phyloP scores from a whole-genome alignment of 2,329 filamentous ascomycete species.

The Trichoderma guizhouense region DNA sequence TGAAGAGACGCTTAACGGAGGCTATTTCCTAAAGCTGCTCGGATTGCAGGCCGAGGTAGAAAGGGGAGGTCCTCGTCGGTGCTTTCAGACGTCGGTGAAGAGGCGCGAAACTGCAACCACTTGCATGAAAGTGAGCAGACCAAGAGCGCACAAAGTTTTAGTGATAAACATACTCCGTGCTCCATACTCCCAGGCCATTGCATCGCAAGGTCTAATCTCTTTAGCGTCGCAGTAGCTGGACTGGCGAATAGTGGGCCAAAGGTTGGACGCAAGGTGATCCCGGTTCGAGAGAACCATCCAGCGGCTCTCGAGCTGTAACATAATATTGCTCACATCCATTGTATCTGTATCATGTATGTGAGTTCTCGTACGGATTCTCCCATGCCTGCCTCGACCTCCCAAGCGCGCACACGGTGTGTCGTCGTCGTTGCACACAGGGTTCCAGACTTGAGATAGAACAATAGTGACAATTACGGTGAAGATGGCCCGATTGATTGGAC shows the following conservation, averaged over 20 bases:
- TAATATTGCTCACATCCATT: slow-evolving; percentile 5
- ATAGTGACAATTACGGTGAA: slow-evolving; percentile 19
- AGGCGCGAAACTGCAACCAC: slow-evolving; percentile 10
- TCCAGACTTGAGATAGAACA: slow-evolving; percentile 16
- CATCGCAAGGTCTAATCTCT: slow-evolving; percentile 9
- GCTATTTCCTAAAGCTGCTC: not conserved
- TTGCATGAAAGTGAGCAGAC: slow-evolving; percentile 16
- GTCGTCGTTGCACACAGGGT: slow-evolving; percentile 12
- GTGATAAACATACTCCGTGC: slow-evolving; percentile 9
- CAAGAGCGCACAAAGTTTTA: slow-evolving; percentile 10
- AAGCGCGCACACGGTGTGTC: slow-evolving; percentile 7
- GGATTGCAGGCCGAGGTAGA: not conserved
- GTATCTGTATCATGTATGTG: not conserved
- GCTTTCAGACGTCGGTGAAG: slow-evolving; percentile 18
- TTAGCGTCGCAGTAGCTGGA: slow-evolving; percentile 14
- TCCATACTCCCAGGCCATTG: not conserved
- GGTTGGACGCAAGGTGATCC: slow-evolving; percentile 10
- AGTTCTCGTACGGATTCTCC: not conserved
- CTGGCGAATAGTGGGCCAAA: slow-evolving; percentile 6
- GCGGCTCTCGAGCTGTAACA: slow-evolving; percentile 10
- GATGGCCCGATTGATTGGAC: slow-evolving; percentile 18
- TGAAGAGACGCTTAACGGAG: not conserved
- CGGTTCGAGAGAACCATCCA: not conserved
- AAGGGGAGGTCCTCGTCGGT: not conserved
- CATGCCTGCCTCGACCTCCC: slow-evolving; percentile 4